Percentiles rank a stretch among this genome's conserved stretches.
phyloP scores from a whole-genome alignment of 2,329 filamentous ascomycete species.

The Blastomyces silverae region DNA sequence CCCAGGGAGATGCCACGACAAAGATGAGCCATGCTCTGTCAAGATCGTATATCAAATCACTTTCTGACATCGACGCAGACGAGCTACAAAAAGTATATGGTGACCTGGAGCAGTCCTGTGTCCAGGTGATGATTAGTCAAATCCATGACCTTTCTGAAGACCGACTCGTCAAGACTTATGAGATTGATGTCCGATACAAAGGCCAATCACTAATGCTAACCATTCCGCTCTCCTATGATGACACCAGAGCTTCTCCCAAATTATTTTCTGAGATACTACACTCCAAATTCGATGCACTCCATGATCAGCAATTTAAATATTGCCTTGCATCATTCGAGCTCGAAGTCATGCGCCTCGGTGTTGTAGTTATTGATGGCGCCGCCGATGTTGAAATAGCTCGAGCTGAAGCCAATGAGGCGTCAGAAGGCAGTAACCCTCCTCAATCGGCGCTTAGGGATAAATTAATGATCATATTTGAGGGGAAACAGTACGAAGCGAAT shows the following conservation, averaged over 20 bases:
- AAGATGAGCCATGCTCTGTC: slow-evolving; percentile 46
- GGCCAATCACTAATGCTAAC: slow-evolving; percentile 42
- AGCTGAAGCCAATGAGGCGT: slow-evolving; percentile 1
- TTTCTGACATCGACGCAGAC: slow-evolving; percentile 32
- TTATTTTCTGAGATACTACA: slow-evolving; percentile 32
- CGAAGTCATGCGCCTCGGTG: slow-evolving; percentile 46
- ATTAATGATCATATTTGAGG: slow-evolving; percentile 39
- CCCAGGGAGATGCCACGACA: slow-evolving; percentile 47
- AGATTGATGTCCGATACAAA: slow-evolving; percentile 45
- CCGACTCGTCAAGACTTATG: slow-evolving; percentile 27
- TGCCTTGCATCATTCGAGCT: slow-evolving; percentile 41
- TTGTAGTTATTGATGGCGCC: slow-evolving; percentile 41
- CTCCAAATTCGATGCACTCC: slow-evolving; percentile 38
- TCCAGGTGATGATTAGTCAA: slow-evolving; percentile 36
- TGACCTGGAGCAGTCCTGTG: slow-evolving; percentile 35
- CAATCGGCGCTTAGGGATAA: slow-evolving; percentile 29
- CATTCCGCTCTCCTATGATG: slow-evolving; percentile 31
- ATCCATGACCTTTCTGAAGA: slow-evolving; percentile 29
- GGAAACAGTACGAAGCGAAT: slow-evolving; percentile 37
- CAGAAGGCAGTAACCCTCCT: slow-evolving; percentile 22
- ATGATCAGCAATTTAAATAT: slow-evolving; percentile 45
- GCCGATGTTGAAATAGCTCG: slow-evolving; percentile 37
- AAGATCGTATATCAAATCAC: slow-evolving; percentile 41
- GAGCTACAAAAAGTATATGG: slow-evolving; percentile 34
- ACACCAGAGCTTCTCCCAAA: slow-evolving; percentile 26